Percentiles rank a stretch among this genome's conserved stretches.
These are phyloP conservation scores for Henckelia pumila DNA, from an alignment of 257 asterid species.

Conservation along the genomic window DNA sequence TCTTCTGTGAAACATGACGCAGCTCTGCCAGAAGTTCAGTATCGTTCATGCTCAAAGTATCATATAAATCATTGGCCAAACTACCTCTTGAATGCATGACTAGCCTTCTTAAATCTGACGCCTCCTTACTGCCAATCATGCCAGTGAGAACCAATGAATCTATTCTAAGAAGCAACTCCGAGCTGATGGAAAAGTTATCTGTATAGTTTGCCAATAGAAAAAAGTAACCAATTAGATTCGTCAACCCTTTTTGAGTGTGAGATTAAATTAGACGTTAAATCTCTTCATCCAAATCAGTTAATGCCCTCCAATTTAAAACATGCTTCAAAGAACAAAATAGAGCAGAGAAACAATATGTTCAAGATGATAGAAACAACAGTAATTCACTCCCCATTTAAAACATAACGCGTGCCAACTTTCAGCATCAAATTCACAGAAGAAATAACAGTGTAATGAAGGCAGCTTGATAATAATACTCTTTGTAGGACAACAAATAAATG, in stretches of 20 bases:
- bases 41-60: constrained; percentile 42
- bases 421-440: constrained; percentile 7
- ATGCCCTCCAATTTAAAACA: background rate
- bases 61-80: constrained; percentile 44
- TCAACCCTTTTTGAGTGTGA: background rate
- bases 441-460: background rate
- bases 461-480: background rate
- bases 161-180: constrained; percentile 72
- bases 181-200: constrained; percentile 50
- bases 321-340: background rate
- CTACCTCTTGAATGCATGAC: constrained; percentile 50
- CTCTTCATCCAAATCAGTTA: background rate
- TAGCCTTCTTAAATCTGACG: constrained; percentile 63
- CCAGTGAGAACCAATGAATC: constrained; percentile 78
- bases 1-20: constrained; percentile 44
- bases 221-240: constrained; percentile 11
- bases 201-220: constrained; percentile 22
- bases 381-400: background rate
- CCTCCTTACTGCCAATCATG: constrained; percentile 56
- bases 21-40: constrained; percentile 60
- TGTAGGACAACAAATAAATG: constrained; percentile 10
- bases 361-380: background rate
- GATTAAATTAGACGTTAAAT: too few relatives aligned
- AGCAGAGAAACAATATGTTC: background rate
- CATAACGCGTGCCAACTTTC: background rate